Conservation (phyloP, 352 stramenopile species). For the Phytophthora ohioensis region DNA sequence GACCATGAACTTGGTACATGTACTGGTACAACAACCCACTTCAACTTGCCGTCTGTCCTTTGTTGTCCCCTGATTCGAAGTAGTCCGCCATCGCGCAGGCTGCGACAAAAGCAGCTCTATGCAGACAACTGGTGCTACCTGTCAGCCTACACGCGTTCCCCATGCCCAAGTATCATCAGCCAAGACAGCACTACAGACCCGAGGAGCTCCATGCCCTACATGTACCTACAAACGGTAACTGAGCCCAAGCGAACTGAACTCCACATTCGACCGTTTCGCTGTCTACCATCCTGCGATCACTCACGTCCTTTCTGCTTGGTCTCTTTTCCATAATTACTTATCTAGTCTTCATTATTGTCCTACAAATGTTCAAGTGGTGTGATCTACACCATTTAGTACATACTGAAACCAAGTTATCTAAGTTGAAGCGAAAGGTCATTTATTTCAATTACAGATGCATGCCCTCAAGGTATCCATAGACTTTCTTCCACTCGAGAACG, state of each 20-base stretch:
- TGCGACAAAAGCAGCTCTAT: slow-evolving; percentile 21
- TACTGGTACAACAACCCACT: slow-evolving; percentile 1
- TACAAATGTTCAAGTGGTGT: background rate
- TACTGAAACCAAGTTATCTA: slow-evolving; percentile 2
- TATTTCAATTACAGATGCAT: slow-evolving; percentile 19
- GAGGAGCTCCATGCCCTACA: slow-evolving; percentile 3
- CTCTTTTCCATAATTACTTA: background rate
- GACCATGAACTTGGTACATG: too few species aligned
- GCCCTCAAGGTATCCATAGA: slow-evolving; percentile 5
- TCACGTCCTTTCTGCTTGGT: slow-evolving; percentile 21
- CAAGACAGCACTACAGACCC: background rate
- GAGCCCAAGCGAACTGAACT: slow-evolving; percentile 25
- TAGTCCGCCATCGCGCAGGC: background rate
- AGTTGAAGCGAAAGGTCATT: slow-evolving; percentile 27
- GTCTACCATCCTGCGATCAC: slow-evolving; percentile 7
- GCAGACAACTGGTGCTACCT: slow-evolving; percentile 11
- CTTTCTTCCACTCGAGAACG: slow-evolving; percentile 22
- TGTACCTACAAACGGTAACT: background rate
- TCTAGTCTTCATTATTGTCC: background rate
- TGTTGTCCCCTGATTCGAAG: background rate
- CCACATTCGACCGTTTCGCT: slow-evolving; percentile 17
- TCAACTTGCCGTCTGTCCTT: slow-evolving; percentile 26
- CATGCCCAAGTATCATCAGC: background rate
- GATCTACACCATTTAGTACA: background rate
- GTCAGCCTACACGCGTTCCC: background rate